Evolutionary conservation across 2,329 filamentous ascomycete species (phyloP), one percentile per base, ranked within the genome.

Genomic region (Claviceps fusiformis): DNA sequence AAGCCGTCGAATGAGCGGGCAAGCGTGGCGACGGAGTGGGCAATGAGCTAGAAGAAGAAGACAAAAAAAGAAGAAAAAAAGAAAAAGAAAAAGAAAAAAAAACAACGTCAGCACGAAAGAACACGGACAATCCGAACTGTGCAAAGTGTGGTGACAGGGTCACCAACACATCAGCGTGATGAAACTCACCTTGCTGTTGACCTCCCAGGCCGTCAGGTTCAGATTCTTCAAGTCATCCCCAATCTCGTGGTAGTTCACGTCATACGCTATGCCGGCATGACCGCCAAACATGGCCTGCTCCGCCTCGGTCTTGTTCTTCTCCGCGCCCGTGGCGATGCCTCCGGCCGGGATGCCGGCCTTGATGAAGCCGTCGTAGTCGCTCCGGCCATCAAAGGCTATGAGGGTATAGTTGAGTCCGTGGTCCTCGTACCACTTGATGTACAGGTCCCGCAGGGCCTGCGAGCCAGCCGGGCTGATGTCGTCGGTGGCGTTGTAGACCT

Each of bases 341-440:
- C 87, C 86, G 1, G 81, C 81, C 0, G 87, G 85, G 46, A 91
- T 89, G 3, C 84, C 84, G 55, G 80, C 76, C 41, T 80, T 76
- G 62, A 90, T 85, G 72, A 92, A 91, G 1, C 81, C 84, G 52
- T 83, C 85, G 62, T 92, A 92, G 68, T 93, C 88, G 59, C 83
- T 88, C 56, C 87, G 82, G 7, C 87, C 87, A 62, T 89, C 85
- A 60, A 93, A 92, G 2, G 81, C 79, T 33, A 87, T 87, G 56
- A 86, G 81, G 0, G 81, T 86, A 65, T 83, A 84, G 68, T 83
- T 82, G 55, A 83, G 74, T 1, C 76, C 82, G 27, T 83, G 74
- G 2, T 73, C 68, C 57, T 75, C 68, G 70, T 85, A 90, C 76
- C 80, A 89, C 51, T 82, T 73, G 24, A 83, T 72, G 66, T 88